phyloP scores from a whole-genome alignment of 208 protist genomes.

The Acanthamoeba sp. region DNA sequence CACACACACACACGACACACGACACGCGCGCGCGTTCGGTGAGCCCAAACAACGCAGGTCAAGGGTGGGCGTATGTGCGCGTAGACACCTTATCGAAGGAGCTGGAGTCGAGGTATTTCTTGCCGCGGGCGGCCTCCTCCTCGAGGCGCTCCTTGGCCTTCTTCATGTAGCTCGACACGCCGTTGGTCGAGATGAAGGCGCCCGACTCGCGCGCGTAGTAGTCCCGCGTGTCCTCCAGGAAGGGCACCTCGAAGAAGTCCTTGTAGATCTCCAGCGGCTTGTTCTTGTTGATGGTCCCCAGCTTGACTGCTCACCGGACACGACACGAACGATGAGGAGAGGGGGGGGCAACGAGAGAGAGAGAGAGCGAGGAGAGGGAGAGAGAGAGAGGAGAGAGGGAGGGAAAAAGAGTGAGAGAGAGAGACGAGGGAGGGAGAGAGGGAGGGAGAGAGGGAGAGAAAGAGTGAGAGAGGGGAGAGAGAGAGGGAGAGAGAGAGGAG shows the following conservation, averaged over 20 bases:
- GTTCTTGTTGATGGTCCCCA: conserved; percentile 85
- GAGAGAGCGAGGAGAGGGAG: no score
- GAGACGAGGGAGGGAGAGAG: no score
- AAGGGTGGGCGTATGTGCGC: no score
- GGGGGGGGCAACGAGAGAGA: background rate
- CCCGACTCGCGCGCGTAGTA: conserved; percentile 86
- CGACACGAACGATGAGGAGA: background rate
- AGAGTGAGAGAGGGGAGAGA: no score
- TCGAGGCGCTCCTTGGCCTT: conserved; percentile 88
- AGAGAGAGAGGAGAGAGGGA: no score
- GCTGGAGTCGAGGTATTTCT: conserved; percentile 82
- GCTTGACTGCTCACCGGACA: conserved; percentile 64
- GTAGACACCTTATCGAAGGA: conserved; percentile 39
- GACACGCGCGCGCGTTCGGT: background rate
- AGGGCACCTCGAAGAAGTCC: conserved; percentile 84
- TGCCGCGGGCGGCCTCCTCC: conserved; percentile 86
- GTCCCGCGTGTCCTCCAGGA: conserved; percentile 84
- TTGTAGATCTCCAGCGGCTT: conserved; percentile 86
- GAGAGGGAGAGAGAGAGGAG: no score
- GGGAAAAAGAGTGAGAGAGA: no score
- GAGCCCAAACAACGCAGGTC: no score
- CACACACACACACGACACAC: no score
- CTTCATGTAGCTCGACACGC: conserved; percentile 90
- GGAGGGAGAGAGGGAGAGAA: background rate
- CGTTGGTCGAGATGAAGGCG: conserved; percentile 84